Percentiles rank a stretch among this genome's conserved stretches.
phyloP scores from a whole-genome alignment of 345 rosid genomes.

The Dipteronia sinensis region DNA sequence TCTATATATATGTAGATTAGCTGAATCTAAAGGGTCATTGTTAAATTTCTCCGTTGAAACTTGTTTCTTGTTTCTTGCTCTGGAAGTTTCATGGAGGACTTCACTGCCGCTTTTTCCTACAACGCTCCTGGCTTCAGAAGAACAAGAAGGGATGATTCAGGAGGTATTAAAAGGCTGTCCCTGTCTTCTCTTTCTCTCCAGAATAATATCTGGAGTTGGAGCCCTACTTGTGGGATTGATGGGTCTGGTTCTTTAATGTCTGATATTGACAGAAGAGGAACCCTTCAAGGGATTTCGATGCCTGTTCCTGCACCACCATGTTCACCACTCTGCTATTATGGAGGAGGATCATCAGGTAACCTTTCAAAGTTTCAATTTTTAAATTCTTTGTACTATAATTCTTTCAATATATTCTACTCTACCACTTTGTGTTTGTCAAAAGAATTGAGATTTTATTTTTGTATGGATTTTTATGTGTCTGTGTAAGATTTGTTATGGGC shows the following conservation, averaged over 20 bases:
- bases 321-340: too few species aligned
- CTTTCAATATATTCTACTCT: not conserved
- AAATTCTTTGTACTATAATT: too few species aligned
- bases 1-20: not conserved
- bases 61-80: constrained; percentile 1
- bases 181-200: too few species aligned
- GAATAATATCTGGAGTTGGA: too few species aligned
- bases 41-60: not conserved
- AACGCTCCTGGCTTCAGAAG: not conserved
- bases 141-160: too few species aligned
- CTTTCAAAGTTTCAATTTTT: too few species aligned
- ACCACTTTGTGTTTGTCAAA: not conserved
- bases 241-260: not conserved
- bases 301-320: too few species aligned
- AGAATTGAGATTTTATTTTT: not conserved
- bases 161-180: too few species aligned
- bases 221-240: too few species aligned
- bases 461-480: not conserved
- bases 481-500: not conserved
- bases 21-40: not conserved
- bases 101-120: not conserved
- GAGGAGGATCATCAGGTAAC: too few species aligned
- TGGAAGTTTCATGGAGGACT: not conserved
- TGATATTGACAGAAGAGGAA: not conserved
- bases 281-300: not conserved